These are phyloP conservation scores for Raffaelea arxii DNA, from an alignment of 2,329 filamentous ascomycete genomes.

Conservation along the genomic window DNA sequence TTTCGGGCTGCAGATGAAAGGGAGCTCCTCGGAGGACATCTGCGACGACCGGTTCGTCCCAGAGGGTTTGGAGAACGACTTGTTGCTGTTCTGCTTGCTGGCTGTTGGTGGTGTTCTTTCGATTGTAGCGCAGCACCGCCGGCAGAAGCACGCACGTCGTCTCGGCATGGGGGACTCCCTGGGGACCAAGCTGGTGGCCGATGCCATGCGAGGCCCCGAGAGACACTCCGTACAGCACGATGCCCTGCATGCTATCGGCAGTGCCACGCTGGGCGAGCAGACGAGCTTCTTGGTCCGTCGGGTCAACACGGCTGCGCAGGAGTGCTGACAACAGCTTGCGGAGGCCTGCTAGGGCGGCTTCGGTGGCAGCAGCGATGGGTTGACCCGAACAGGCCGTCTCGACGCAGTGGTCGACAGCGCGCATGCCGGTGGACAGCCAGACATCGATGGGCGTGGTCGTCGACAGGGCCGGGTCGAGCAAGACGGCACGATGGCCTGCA, in stretches of 20 bases:
- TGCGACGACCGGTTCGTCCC: slow-evolving; percentile 22
- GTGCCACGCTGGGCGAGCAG: slow-evolving; percentile 35
- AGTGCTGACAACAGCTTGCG: slow-evolving; percentile 30
- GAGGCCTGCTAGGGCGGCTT: slow-evolving; percentile 23
- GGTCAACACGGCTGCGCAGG: slow-evolving; percentile 26
- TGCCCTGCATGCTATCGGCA: slow-evolving; percentile 35
- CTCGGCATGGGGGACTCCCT: slow-evolving; percentile 29
- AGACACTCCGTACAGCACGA: slow-evolving; percentile 23
- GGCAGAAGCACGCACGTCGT: slow-evolving; percentile 45
- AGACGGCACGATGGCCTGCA: slow-evolving; percentile 33
- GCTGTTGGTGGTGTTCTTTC: slow-evolving; percentile 22
- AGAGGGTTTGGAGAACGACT: slow-evolving; percentile 26
- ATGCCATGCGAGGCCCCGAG: slow-evolving; percentile 29
- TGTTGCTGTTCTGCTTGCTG: too few relatives aligned
- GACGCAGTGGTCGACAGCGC: slow-evolving; percentile 48
- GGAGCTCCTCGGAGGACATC: slow-evolving; percentile 21
- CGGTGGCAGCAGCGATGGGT: slow-evolving; percentile 23
- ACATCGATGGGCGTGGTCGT: slow-evolving; percentile 35
- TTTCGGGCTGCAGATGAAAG: slow-evolving; percentile 13
- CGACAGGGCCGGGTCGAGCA: slow-evolving; percentile 38
- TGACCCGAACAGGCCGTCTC: slow-evolving; percentile 39
- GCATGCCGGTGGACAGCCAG: slow-evolving; percentile 49
- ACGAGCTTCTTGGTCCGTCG: slow-evolving; percentile 26
- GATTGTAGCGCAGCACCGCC: slow-evolving; percentile 41
- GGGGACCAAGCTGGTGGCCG: slow-evolving; percentile 28